phyloP scores from a whole-genome alignment of 306 rosid species.

The Trifolium repens region DNA sequence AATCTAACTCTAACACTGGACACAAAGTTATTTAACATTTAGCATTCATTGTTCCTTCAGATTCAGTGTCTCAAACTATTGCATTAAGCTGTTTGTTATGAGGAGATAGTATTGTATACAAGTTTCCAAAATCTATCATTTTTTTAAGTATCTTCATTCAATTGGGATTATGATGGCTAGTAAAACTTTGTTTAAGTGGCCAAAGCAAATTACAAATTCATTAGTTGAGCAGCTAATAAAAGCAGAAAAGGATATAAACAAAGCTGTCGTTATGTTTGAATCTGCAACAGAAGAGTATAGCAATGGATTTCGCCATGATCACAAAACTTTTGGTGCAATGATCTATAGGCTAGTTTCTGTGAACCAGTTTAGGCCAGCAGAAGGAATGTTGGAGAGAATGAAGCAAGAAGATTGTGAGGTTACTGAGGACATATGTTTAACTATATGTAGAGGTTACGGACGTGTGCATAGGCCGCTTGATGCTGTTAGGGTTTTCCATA shows the following conservation, averaged over 20 bases:
- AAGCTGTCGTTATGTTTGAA: conserved; percentile 70
- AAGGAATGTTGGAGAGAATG: conserved; percentile 77
- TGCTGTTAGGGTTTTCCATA: conserved; percentile 68
- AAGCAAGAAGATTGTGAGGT: conserved; percentile 70
- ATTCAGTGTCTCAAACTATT: neutral
- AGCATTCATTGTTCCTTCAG: neutral
- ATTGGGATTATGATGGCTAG: conserved; percentile 70
- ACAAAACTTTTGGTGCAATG: conserved; percentile 67
- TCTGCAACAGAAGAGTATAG: conserved; percentile 77
- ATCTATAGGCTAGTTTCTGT: conserved; percentile 65
- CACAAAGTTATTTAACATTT: neutral
- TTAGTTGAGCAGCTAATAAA: conserved; percentile 69
- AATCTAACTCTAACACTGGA: conserved; percentile 2
- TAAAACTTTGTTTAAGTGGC: conserved; percentile 74
- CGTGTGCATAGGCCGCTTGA: conserved; percentile 81
- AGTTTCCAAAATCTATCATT: conserved; percentile 15
- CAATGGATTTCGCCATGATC: conserved; percentile 85
- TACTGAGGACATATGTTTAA: conserved; percentile 64
- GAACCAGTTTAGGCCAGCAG: conserved; percentile 77
- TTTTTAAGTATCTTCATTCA: conserved; percentile 12
- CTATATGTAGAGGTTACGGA: conserved; percentile 74
- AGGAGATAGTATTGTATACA: conserved; percentile 12
- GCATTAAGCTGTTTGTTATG: neutral
- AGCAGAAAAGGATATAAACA: conserved; percentile 68
- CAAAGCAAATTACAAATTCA: conserved; percentile 60